Percentiles rank a stretch among this genome's conserved stretches.
Conservation (phyloP, 148 eudicot species). For the Cornus florida region DNA sequence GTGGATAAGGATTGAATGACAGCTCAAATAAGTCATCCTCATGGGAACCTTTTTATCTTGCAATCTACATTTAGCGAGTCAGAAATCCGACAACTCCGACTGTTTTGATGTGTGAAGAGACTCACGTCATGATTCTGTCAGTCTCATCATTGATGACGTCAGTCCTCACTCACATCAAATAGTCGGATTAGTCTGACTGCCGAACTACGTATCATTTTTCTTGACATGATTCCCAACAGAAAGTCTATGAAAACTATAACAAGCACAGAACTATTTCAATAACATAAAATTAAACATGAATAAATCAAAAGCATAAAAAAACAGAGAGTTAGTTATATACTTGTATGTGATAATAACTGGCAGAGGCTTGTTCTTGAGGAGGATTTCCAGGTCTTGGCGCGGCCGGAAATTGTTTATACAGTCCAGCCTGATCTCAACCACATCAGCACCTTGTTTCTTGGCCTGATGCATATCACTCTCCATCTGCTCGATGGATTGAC, state of each 20-base stretch:
- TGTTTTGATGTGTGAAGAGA: no score
- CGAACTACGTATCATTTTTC: no score
- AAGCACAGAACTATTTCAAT: background rate
- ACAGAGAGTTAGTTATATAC: constrained; percentile 18
- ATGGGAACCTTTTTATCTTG: background rate
- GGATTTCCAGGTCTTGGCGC: constrained; percentile 26
- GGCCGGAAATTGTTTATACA: constrained; percentile 24
- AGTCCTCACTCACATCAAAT: no score
- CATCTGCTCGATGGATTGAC: constrained; percentile 39
- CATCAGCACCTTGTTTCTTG: constrained; percentile 46
- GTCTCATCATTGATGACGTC: no score
- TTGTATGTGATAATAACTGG: constrained; percentile 37
- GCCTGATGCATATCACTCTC: constrained; percentile 40
- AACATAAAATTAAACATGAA: background rate
- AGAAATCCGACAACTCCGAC: no score
- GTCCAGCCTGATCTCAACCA: constrained; percentile 52
- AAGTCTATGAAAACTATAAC: background rate
- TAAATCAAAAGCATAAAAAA: background rate
- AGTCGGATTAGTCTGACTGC: no score
- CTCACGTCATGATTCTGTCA: no score
- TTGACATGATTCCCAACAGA: background rate
- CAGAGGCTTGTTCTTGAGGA: constrained; percentile 37
- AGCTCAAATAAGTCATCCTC: background rate
- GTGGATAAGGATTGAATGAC: background rate
- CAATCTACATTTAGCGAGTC: background rate